A percentile compares a stretch with the other conserved stretches of the same genome.
Evolutionary conservation across 768 basidiomycete species (phyloP).

Genomic region (Kondoa malvinella): DNA sequence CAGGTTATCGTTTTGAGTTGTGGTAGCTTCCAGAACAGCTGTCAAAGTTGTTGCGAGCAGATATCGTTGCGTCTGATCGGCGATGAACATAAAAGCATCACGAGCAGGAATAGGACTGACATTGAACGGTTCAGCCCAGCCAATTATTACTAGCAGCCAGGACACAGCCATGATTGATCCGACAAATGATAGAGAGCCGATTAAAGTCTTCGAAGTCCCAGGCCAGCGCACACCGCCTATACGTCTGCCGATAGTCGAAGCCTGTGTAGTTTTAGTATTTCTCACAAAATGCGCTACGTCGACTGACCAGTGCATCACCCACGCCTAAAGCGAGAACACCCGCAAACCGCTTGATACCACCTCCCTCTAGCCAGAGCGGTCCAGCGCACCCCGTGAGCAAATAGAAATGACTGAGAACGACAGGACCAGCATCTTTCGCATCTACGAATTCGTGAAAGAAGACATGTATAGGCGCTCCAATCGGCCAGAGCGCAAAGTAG

Average conservation of each 20-base stretch:
- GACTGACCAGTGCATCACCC: slow-evolving; percentile 68
- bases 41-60: slow-evolving; percentile 45
- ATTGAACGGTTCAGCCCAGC: slow-evolving; percentile 56
- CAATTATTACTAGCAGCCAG: slow-evolving; percentile 51
- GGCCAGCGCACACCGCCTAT: slow-evolving; percentile 72
- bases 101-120: slow-evolving; percentile 36
- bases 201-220: slow-evolving; percentile 68
- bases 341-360: slow-evolving; percentile 49
- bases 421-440: slow-evolving; percentile 82
- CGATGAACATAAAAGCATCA: not conserved
- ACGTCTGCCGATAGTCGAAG: slow-evolving; percentile 78
- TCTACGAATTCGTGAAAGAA: slow-evolving; percentile 98
- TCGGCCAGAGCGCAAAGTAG: slow-evolving; percentile 94
- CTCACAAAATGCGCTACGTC: not conserved
- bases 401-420: slow-evolving; percentile 94
- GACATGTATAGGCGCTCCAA: slow-evolving; percentile 77
- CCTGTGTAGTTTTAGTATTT: slow-evolving; percentile 37
- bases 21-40: slow-evolving; percentile 69
- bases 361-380: slow-evolving; percentile 90
- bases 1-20: slow-evolving; percentile 93
- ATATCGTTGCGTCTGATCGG: slow-evolving; percentile 49
- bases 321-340: slow-evolving; percentile 78
- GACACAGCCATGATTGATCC: slow-evolving; percentile 52
- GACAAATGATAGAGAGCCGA: slow-evolving; percentile 73
- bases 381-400: slow-evolving; percentile 86